Evolutionary conservation across 495 filamentous ascomycete genomes (phyloP), one percentile per base, ranked within the genome.

Genomic region (Penicillium lividum): DNA sequence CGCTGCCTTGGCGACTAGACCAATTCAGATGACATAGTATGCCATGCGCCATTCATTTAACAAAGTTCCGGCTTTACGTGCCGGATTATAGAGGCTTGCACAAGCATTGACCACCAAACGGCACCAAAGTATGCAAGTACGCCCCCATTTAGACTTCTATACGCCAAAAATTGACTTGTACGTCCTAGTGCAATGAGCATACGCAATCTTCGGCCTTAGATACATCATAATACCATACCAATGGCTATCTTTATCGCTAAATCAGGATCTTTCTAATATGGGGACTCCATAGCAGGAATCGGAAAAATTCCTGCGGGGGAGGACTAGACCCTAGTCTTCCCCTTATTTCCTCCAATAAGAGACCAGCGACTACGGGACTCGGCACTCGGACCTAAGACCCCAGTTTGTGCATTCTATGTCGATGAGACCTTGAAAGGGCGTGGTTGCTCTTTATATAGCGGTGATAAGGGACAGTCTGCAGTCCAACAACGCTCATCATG

Each of bases 281-380:
- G 13, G 28, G 11, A 49, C 3, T 36, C 8, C 31, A 27, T 27
- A 34, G 18, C 47, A 57, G 22, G 34, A 51, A 50, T 16, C 36
- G 55, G 55, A 31, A 57, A 57, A 57, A 51, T 18, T 57, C 55
- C 55, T 57, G 55, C 48, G 55, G 55, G 55, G 55, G 55, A 57
- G 3, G 5, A 50, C 9, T 36, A 33, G 7, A 31, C 28, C 10
- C 38, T 16, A 49, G 18, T 29, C 16, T 30, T 50, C 44, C 45
- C 54, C 45, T 51, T 30, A 57, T 51, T 51, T 57, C 55, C 55
- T 57, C 55, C 55, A 57, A 51, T 50, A 11, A 36, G 36, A 57
- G 31, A 4, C 10, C 36, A 18, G 8, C n/a, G 15, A 34, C 11
- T 31, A 47, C 27, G 25, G 46, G 3, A 29, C 27, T 8, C 46